Base-by-base conservation (phyloP, 495 filamentous ascomycete genomes). In the Penicillium antarcticum region DNA sequence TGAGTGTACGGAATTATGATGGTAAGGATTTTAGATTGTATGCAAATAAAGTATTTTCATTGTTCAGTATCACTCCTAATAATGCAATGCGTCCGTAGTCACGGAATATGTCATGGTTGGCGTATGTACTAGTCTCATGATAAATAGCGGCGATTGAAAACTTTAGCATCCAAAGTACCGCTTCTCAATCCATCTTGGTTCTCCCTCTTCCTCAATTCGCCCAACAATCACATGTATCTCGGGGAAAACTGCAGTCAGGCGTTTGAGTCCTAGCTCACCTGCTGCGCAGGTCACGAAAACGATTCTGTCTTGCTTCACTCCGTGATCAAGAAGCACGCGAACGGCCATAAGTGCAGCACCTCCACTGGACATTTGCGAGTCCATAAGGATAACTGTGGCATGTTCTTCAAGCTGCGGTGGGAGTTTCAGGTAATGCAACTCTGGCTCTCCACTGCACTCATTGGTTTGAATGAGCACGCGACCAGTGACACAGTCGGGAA, bases 311-410 rank as follows among this genome's bases (percentile, higher is more conserved):
- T 92, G 85, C 16, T 80, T 71, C n/a, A 97, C 91, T 2, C 94
- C 94, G 62, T 97, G 91, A 69, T 98, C 94, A 37, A 95, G 82
- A 50, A 98, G 70, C 32, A 98, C 90, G 55, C 89, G 86, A 24
- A 97, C 92, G 4, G 94, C 92, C 94, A 98, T 98, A 41, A 98
- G 74, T 5, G 92, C 95, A 34, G 94, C 90, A 29, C 91, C 92
- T 14, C 94, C 94, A 52, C 86, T 89, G 13, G 87, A 87, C 86
- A 98, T 96, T 63, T 98, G 94, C 16, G 91, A 82, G 67, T 97
- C 95, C 14, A 97, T 73, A 32, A 98, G 73, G 43, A 98, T 76
- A 12, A 98, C 90, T 42, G 84, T 83, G 51, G 86, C 82, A 65
- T 96, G 86, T 53, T 76, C 63, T 45, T 77, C 72, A 51, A 96